These are phyloP conservation scores for Orbilia ellipsospora DNA, from an alignment of 2,329 filamentous ascomycete genomes.

Conservation along the genomic window DNA sequence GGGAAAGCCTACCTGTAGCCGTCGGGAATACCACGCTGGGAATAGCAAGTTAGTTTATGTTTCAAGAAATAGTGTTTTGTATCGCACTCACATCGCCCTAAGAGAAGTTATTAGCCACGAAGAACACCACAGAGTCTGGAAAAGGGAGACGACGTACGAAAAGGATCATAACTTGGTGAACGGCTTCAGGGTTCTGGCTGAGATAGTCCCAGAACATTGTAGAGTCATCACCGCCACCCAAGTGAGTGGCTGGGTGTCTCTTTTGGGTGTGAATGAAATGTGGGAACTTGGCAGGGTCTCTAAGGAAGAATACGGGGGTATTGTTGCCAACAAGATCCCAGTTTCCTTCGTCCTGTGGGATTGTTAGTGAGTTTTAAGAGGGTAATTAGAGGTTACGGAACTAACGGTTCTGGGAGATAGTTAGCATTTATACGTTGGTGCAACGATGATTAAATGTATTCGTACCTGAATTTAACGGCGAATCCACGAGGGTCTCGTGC, in stretches of 20 bases:
- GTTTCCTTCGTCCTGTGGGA: conserved; percentile 73
- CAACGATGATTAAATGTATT: neutral
- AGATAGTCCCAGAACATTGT: conserved; percentile 74
- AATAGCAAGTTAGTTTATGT: conserved; percentile 2
- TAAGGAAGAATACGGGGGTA: conserved; percentile 79
- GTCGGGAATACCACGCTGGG: conserved; percentile 50
- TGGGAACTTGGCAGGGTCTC: conserved; percentile 78
- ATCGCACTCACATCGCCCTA: conserved; percentile 46
- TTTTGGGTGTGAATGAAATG: conserved; percentile 80
- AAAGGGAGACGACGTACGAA: conserved; percentile 66
- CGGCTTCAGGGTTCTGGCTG: conserved; percentile 65
- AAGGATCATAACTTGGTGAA: conserved; percentile 68
- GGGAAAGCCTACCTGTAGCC: conserved; percentile 40
- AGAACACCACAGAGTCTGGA: conserved; percentile 59
- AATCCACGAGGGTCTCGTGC: conserved; percentile 79
- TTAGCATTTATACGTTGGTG: conserved; percentile 3
- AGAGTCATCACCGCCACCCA: conserved; percentile 69
- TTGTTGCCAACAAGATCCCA: conserved; percentile 79
- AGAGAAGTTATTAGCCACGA: conserved; percentile 61
- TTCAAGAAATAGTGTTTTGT: neutral
- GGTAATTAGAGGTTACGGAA: neutral
- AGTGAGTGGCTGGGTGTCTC: conserved; percentile 75
- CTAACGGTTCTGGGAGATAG: conserved; percentile 42
- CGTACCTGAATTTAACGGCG: conserved; percentile 71
- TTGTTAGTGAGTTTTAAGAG: conserved; percentile 8